Evolutionary conservation across 495 filamentous ascomycete species (phyloP).

Genomic region (Penicillium roqueforti): DNA sequence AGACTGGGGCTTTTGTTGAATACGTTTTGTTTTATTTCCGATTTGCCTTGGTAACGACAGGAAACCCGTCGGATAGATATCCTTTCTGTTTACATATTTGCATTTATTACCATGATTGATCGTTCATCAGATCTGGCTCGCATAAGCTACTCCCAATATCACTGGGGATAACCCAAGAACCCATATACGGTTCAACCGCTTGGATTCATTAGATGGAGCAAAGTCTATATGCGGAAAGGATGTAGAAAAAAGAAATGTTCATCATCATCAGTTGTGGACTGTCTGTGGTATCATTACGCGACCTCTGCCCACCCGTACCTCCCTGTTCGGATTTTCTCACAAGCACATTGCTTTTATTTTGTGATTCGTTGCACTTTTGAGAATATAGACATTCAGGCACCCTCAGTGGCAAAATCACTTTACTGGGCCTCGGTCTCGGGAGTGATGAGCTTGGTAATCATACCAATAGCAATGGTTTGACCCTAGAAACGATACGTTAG

Average conservation of each 20-base stretch:
- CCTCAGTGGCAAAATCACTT: constrained; percentile 7
- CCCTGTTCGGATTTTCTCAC: constrained; percentile 13
- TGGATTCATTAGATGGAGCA: constrained; percentile 19
- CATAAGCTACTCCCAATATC: neutral
- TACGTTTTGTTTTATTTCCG: neutral
- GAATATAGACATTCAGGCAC: constrained; percentile 16
- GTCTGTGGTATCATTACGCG: constrained; percentile 22
- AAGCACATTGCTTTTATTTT: constrained; percentile 11
- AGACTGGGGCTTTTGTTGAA: constrained; percentile 11
- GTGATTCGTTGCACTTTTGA: constrained; percentile 9
- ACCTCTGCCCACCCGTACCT: constrained; percentile 23
- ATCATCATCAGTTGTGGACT: constrained; percentile 40
- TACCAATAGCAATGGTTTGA: constrained; percentile 95
- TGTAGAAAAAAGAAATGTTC: constrained; percentile 27
- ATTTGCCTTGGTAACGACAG: neutral
- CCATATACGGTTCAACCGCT: constrained; percentile 16
- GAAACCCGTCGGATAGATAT: constrained; percentile 8
- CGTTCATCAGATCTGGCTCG: neutral
- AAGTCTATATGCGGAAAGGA: constrained; percentile 17
- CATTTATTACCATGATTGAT: neutral
- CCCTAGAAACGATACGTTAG: constrained; percentile 50
- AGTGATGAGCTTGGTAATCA: constrained; percentile 80
- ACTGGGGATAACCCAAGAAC: neutral
- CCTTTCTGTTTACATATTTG: constrained; percentile 7
- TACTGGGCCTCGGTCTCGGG: constrained; percentile 35